Percentiles rank a stretch among this genome's conserved stretches.
These are phyloP conservation scores for Xylaria venustula DNA, from an alignment of 495 filamentous ascomycete species.

Conservation along the genomic window DNA sequence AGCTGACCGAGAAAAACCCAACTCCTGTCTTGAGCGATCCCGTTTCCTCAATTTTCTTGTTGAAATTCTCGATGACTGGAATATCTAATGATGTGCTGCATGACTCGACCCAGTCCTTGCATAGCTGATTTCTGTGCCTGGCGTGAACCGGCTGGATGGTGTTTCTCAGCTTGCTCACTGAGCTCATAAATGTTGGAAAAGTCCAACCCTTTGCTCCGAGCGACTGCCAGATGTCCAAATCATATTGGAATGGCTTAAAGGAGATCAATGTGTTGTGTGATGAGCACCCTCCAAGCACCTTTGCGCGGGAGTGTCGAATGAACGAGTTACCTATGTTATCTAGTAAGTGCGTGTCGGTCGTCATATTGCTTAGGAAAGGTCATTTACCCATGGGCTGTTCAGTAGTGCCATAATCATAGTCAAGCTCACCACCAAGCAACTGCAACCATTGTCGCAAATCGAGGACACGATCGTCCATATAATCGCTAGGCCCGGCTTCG, in stretches of 20 bases:
- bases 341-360: not conserved
- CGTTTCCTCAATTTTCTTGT: conserved; percentile 66
- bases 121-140: conserved; percentile 77
- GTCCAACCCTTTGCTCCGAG: conserved; percentile 72
- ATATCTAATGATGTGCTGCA: conserved; percentile 72
- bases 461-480: conserved; percentile 49
- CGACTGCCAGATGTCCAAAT: conserved; percentile 68
- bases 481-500: conserved; percentile 58
- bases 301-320: conserved; percentile 81
- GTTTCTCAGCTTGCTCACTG: conserved; percentile 74
- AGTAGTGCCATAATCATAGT: conserved; percentile 83
- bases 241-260: conserved; percentile 79
- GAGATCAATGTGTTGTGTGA: conserved; percentile 86
- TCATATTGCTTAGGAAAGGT: conserved; percentile 16
- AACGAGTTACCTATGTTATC: conserved; percentile 63
- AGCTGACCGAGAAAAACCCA: conserved; percentile 81
- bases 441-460: conserved; percentile 78
- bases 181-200: conserved; percentile 72
- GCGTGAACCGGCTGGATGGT: conserved; percentile 76
- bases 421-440: conserved; percentile 75
- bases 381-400: conserved; percentile 74
- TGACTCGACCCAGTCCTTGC: conserved; percentile 76
- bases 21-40: conserved; percentile 70
- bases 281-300: conserved; percentile 82
- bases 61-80: conserved; percentile 77